Evolutionary conservation across 352 stramenopile species (phyloP).

Genomic region (Pythium rhizo-oryzae): DNA sequence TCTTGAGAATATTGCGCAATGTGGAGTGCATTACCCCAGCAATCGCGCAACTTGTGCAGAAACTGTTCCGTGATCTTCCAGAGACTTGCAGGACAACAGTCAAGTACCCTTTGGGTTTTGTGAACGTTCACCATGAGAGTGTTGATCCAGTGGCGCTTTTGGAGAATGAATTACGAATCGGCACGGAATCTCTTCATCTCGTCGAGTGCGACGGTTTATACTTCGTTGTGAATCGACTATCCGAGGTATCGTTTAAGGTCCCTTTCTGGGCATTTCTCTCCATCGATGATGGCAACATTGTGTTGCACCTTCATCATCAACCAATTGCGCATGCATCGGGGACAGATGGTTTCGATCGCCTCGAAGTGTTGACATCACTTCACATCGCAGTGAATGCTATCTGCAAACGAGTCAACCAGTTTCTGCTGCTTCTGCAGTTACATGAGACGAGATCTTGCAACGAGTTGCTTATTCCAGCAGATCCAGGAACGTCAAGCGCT

Average conservation of each 20-base stretch:
- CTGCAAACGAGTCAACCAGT: conserved; percentile 86
- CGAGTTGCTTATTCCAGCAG: conserved; percentile 50
- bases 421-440: conserved; percentile 78
- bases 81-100: conserved; percentile 59
- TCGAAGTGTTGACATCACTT: conserved; percentile 69
- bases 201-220: conserved; percentile 63
- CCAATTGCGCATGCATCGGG: neutral
- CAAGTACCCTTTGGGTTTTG: conserved; percentile 75
- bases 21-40: conserved; percentile 69
- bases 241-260: conserved; percentile 41
- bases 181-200: conserved; percentile 46
- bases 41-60: conserved; percentile 69
- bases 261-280: conserved; percentile 84
- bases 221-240: conserved; percentile 51
- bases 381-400: conserved; percentile 69
- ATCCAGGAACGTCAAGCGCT: conserved; percentile 34
- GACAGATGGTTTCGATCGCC: conserved; percentile 42
- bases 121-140: conserved; percentile 61
- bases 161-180: conserved; percentile 56
- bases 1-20: conserved; percentile 76
- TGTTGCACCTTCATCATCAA: conserved; percentile 67
- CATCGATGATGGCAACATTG: conserved; percentile 51
- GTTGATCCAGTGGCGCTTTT: conserved; percentile 62
- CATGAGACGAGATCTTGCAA: conserved; percentile 85
- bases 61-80: conserved; percentile 75